Conservation (phyloP, 257 asterid genomes). For the Petrea volubilis region DNA sequence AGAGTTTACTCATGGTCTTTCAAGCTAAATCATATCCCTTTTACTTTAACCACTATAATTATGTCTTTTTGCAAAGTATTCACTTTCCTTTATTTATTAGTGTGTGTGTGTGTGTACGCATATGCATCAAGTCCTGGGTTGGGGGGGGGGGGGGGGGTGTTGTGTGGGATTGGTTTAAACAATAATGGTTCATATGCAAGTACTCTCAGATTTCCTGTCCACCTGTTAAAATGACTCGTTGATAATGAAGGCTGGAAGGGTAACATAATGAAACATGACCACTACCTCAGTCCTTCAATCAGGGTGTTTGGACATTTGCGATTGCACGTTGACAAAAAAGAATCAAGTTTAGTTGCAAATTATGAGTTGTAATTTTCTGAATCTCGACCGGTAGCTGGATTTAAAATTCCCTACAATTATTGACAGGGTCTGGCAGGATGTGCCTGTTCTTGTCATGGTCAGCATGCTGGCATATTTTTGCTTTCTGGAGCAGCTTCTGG, state of each 20-base stretch:
- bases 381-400: background rate
- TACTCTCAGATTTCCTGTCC: background rate
- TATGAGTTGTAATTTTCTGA: background rate
- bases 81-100: no score
- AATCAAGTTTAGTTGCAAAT: background rate
- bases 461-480: constrained; percentile 98
- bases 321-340: background rate
- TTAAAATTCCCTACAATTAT: constrained; percentile 5
- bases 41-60: no score
- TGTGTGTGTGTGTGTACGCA: no score
- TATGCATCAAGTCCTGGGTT: no score
- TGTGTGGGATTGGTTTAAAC: background rate
- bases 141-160: no score
- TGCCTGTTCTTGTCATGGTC: constrained; percentile 95
- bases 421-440: constrained; percentile 92
- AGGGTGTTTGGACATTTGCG: background rate
- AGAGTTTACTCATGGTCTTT: no score
- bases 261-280: background rate
- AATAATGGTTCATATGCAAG: background rate
- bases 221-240: background rate
- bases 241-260: background rate
- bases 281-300: background rate
- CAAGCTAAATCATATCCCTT: no score
- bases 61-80: no score
- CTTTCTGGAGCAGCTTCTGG: constrained; percentile 99